These are phyloP conservation scores for Eragrostis curvula DNA, from an alignment of 176 grass and related monocot species.

Conservation along the genomic window DNA sequence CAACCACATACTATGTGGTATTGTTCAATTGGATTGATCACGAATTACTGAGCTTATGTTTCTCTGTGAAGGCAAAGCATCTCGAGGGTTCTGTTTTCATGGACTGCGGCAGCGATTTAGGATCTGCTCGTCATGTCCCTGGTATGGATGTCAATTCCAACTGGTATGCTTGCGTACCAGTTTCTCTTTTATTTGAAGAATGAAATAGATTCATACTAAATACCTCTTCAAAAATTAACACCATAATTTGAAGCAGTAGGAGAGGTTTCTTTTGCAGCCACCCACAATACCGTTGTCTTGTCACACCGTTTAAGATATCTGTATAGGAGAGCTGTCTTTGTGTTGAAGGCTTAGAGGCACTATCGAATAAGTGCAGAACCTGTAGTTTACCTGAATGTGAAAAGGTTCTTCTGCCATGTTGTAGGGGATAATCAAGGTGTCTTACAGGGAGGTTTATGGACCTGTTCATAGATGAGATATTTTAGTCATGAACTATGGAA, in stretches of 20 bases:
- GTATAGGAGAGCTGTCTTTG: too few species aligned
- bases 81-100: slow-evolving; percentile 85
- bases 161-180: background rate
- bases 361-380: slow-evolving; percentile 5
- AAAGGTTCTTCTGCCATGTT: slow-evolving; percentile 13
- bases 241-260: background rate
- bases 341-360: background rate
- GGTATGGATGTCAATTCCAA: slow-evolving; percentile 48
- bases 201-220: slow-evolving; percentile 21
- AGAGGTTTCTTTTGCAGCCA: background rate
- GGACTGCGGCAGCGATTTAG: slow-evolving; percentile 91
- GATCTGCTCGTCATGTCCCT: slow-evolving; percentile 82
- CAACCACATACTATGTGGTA: background rate
- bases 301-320: background rate
- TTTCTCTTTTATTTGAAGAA: slow-evolving; percentile 37
- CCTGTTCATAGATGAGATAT: background rate
- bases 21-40: slow-evolving; percentile 23
- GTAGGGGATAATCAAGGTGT: background rate
- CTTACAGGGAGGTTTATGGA: background rate
- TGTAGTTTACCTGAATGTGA: slow-evolving; percentile 1
- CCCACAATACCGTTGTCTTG: background rate
- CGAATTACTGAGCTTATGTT: slow-evolving; percentile 34
- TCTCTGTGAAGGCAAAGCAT: slow-evolving; percentile 73
- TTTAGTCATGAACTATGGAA: background rate
- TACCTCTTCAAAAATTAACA: background rate